These are phyloP conservation scores for Diaporthe batatas DNA, from an alignment of 2,329 filamentous ascomycete species.

Conservation along the genomic window DNA sequence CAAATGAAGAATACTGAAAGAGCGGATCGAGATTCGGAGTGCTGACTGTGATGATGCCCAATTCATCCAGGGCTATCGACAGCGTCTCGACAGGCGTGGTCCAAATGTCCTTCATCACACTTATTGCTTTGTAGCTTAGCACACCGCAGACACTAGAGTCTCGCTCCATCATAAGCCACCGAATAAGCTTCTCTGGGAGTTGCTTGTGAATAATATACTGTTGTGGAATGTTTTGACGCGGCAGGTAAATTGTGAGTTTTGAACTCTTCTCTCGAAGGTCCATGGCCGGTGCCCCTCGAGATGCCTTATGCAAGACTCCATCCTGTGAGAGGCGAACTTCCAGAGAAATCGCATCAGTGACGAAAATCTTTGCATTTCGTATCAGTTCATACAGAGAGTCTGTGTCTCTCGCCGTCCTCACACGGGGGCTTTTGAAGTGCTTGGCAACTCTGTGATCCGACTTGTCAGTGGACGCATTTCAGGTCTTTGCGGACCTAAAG, in stretches of 20 bases:
- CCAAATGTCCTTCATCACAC: too few relatives aligned
- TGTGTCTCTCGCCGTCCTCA: conserved; percentile 21
- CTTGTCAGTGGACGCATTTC: not conserved
- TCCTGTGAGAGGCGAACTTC: conserved; percentile 49
- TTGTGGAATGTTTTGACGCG: conserved; percentile 47
- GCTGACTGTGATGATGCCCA: too few relatives aligned
- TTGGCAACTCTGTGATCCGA: conserved; percentile 46
- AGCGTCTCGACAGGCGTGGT: too few relatives aligned
- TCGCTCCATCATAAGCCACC: conserved; percentile 57
- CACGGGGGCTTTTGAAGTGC: conserved; percentile 47
- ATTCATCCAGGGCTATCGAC: too few relatives aligned
- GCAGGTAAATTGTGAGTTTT: conserved; percentile 51
- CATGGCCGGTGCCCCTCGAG: conserved; percentile 45
- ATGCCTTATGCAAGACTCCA: conserved; percentile 38
- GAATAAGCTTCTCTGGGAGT: conserved; percentile 48
- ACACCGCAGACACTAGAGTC: too few relatives aligned
- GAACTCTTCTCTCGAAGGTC: conserved; percentile 49
- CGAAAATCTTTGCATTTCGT: conserved; percentile 45
- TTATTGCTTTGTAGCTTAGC: too few relatives aligned
- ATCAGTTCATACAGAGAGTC: conserved; percentile 47
- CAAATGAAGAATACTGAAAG: too few relatives aligned
- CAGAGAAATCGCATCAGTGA: conserved; percentile 51
- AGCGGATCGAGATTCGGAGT: too few relatives aligned
- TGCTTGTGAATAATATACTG: conserved; percentile 47
- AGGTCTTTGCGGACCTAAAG: not conserved